Evolutionary conservation across 2,329 filamentous ascomycete genomes (phyloP).

Genomic region (Calonectria naviculata): DNA sequence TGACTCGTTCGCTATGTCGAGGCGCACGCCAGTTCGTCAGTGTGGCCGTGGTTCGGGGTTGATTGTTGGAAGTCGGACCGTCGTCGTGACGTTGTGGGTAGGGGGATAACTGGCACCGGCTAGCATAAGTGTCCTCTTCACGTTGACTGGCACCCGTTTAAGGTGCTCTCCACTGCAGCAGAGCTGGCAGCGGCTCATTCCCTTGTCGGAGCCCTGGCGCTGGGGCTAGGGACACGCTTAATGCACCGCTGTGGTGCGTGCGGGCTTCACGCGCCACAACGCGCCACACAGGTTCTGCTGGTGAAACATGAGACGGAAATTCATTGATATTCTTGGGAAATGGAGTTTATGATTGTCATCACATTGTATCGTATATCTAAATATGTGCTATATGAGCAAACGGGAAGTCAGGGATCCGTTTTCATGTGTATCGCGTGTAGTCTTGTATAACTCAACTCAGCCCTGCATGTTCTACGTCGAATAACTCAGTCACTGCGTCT

Average conservation of each 20-base stretch:
- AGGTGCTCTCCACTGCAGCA: constrained; percentile 38
- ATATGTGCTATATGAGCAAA: no score
- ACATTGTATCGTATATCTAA: not conserved
- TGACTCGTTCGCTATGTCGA: constrained; percentile 24
- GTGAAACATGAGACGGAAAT: not conserved
- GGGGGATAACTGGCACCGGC: constrained; percentile 35
- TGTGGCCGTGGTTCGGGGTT: constrained; percentile 26
- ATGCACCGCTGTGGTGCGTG: not conserved
- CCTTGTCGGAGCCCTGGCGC: constrained; percentile 15
- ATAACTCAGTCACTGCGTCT: not conserved
- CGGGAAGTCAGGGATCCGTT: no score
- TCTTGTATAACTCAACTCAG: not conserved
- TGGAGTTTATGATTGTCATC: not conserved
- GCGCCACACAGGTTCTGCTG: constrained; percentile 10
- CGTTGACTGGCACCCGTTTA: constrained; percentile 33
- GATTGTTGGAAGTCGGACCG: constrained; percentile 30
- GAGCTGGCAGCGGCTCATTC: constrained; percentile 13
- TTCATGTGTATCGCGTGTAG: no score
- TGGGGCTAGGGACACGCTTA: constrained; percentile 9
- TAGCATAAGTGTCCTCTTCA: constrained; percentile 46
- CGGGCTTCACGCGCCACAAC: constrained; percentile 16
- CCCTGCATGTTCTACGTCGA: not conserved
- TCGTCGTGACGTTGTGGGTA: constrained; percentile 38
- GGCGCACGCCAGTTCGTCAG: constrained; percentile 33
- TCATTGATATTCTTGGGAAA: not conserved